Conservation (phyloP, 2,329 filamentous ascomycete species). For the Aspergillus intermedius region DNA sequence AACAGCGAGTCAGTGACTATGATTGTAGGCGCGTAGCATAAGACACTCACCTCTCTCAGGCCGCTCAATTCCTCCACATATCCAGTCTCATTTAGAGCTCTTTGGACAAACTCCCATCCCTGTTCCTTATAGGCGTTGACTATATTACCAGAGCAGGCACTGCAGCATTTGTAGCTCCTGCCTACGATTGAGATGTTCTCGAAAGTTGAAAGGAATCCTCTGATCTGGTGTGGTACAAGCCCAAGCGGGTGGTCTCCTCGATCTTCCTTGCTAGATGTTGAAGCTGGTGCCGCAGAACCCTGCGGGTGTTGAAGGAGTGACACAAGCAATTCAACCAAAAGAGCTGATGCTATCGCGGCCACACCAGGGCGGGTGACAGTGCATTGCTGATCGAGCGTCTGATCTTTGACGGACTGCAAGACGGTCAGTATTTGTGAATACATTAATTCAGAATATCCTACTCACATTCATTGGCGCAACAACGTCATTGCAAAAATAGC, state of each 20-base stretch:
- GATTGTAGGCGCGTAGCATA: background rate
- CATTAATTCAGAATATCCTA: conserved; percentile 14
- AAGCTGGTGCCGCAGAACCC: conserved; percentile 36
- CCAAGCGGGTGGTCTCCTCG: conserved; percentile 41
- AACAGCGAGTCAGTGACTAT: conserved; percentile 14
- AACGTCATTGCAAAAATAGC: conserved; percentile 98
- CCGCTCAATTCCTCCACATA: conserved; percentile 60
- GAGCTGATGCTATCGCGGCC: conserved; percentile 82
- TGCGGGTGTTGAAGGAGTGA: conserved; percentile 80
- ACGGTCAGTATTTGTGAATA: conserved; percentile 11
- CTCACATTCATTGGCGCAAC: conserved; percentile 87
- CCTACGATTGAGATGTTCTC: conserved; percentile 53
- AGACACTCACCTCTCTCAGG: conserved; percentile 45
- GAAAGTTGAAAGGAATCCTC: conserved; percentile 57
- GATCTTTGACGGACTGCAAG: conserved; percentile 79
- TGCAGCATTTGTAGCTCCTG: conserved; percentile 55
- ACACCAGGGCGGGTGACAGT: conserved; percentile 92
- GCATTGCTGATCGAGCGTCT: conserved; percentile 95
- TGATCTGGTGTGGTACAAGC: conserved; percentile 56
- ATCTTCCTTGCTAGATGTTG: conserved; percentile 25
- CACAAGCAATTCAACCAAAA: conserved; percentile 83
- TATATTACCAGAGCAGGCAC: conserved; percentile 55
- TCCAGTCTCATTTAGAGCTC: conserved; percentile 54
- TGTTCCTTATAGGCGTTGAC: conserved; percentile 47
- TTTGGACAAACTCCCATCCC: conserved; percentile 56